Evolutionary conservation across 2,329 filamentous ascomycete genomes (phyloP), one percentile per base, ranked within the genome.

Genomic region (Rhinocladiella mackenziei): DNA sequence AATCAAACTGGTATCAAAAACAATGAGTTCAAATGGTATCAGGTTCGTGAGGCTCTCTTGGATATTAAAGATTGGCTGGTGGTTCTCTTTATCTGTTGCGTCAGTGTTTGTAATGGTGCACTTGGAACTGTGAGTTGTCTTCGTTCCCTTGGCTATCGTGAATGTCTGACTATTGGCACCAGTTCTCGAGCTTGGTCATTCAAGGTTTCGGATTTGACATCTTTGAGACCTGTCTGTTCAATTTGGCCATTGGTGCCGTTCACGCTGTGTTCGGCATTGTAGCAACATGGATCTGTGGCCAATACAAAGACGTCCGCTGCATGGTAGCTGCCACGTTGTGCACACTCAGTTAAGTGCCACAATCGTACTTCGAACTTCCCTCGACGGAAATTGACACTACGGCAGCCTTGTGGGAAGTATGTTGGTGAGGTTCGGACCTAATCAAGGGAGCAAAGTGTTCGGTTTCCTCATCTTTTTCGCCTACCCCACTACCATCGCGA

Each of bases 21-120:
- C 48, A 69, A 62, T 1, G 64, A 69, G 32, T 70, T 68, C 58
- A 73, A 73, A 47, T 53, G 58, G n/a, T 52, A 56, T 2, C 72
- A 74, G 43, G 60, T 71, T 13, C 52, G 53, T 20, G 71, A 73
- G 43, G 56, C 59, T 3, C 18, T 50, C n/a, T 19, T n/a, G 15
- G 47, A 50, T 19, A 4, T 39, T 17, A 52, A 58, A 36, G 40
- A 53, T 2, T 60, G 55, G 55, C 28, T 30, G n/a, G n/a, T 26
- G 23, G 6, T 6, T 11, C 23, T 26, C 6, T 7, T n/a, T 14
- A 30, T 30, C 5, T n/a, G n/a, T 10, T 5, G n/a, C 28, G n/a
- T 30, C 28, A 14, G 5, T 30, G n/a, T 14, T 30, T 30, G n/a
- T 30, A 14, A 30, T n/a, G n/a, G n/a, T n/a, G n/a, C n/a, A 30